Base-by-base conservation (phyloP, 1,284 basidiomycete species). In the Apiotrichum gracile region DNA sequence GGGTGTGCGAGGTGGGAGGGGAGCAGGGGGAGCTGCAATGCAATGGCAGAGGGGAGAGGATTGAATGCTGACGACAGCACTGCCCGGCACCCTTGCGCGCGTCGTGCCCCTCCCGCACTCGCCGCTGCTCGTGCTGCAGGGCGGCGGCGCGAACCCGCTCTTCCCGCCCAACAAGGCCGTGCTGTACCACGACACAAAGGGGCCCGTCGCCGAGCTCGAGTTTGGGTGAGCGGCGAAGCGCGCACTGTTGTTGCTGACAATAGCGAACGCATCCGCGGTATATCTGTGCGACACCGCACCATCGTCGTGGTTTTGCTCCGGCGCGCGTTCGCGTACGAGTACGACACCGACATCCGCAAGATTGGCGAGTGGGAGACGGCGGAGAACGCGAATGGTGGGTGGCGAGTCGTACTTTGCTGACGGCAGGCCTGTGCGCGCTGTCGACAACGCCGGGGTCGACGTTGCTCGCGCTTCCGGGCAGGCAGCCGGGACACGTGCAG, bases 101-200 rank as follows among this genome's bases (percentile, higher is more conserved):
- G 88, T 85, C 3, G 79, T 89, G 5, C 88, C 90, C 1, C 76
- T 91, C 49, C 89, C 92, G 63, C 80, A 84, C 22, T 87, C 90
- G 4, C 91, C 91, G 54, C 77, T 97, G 29, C 77, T 96, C 42
- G 91, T 92, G 69, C 83, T 97, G 37, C 81, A 94, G 60, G 92
- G 92, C 44, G 92, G 92, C 45, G 91, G 91, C 27, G 79, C 84
- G 47, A 87, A 86, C 67, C 92, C 92, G n/a, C 80, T 89, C 7
- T 97, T 91, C 74, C 85, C 92, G 26, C 89, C 88, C 25, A 97
- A 97, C 78, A 97, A 96, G 77, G 88, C 92, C 43, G 81, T 96
- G 52, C 73, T 97, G 43, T 96, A 88, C 85, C 87, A 96, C 73
- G 89, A 91, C 73, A 80, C 79, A 2, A 76, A 81, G 2, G 84